Conservation (phyloP, 805 yeast species). For the Naumovozyma castellii region DNA sequence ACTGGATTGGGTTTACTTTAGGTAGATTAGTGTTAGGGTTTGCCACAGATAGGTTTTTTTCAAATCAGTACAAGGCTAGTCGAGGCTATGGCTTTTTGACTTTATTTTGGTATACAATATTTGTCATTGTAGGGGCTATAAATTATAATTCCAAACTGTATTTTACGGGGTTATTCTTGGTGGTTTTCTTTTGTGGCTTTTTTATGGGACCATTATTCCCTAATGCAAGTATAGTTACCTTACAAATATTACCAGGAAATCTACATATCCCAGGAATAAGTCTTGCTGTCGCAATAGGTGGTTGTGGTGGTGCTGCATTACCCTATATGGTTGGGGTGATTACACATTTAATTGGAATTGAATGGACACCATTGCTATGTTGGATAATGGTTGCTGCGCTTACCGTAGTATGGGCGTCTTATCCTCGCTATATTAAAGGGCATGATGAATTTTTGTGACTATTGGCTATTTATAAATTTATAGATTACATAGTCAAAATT, state of each 20-base stretch:
- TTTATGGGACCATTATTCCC: constrained; percentile 68
- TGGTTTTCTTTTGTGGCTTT: constrained; percentile 42
- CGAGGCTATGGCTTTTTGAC: constrained; percentile 29
- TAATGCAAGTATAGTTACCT: constrained; percentile 55
- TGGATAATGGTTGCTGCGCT: constrained; percentile 16
- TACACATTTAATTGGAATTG: constrained; percentile 21
- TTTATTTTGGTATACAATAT: constrained; percentile 29
- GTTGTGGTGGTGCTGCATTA: constrained; percentile 70
- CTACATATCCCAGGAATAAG: constrained; percentile 63
- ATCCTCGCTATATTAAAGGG: constrained; percentile 21
- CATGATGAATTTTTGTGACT: constrained; percentile 15
- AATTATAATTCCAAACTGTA: constrained; percentile 11
- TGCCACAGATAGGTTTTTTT: constrained; percentile 40
- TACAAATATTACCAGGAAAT: constrained; percentile 51
- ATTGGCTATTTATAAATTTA: neutral
- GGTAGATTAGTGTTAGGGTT: constrained; percentile 55
- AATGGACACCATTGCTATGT: constrained; percentile 23
- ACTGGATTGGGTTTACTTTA: constrained; percentile 60
- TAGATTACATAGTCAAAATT: too few relatives aligned
- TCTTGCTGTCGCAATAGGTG: constrained; percentile 68
- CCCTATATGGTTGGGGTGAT: constrained; percentile 54
- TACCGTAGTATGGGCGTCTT: constrained; percentile 19
- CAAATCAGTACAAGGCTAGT: constrained; percentile 35
- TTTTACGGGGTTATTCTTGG: constrained; percentile 13
- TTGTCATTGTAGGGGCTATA: constrained; percentile 17